Base-by-base conservation (phyloP, 1,139 yeast genomes). In the Lodderomyces theae region DNA sequence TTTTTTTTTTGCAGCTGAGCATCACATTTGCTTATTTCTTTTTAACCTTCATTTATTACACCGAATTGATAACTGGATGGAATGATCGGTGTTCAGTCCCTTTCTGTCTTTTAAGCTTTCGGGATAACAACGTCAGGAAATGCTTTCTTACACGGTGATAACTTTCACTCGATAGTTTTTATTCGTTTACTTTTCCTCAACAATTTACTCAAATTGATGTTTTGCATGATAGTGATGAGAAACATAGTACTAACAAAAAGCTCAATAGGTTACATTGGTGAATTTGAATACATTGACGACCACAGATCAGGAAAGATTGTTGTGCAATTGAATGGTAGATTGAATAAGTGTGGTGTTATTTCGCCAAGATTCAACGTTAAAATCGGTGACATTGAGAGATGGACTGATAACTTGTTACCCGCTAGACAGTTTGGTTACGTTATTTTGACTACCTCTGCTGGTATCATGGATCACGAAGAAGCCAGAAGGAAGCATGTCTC, bases 401-500 rank as follows among this genome's bases (percentile, higher is more conserved):
- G 97, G 97, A 89, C 96, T 59, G 95, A 82, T 71, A 89, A 88
- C 81, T 82, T 90, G 67, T 79, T 90, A 66, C 97, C 97, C 64
- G 95, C 97, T 53, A 88, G 97, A 85, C 97, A 90, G 75, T 90
- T 90, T 64, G 97, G 97, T 77, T 89, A 77, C 77, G 89, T 90
- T 64, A 86, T 90, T 69, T 82, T 90, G 66, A 90, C 98, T 71
- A 92, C 98, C 58, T 92, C 98, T 61, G 96, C 97, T 61, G 98
- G 98, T 76, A 92, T 92, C 61, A 89, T 92, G 96, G 97, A 92
- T 80, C 98, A 92, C 77, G 98, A 92, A 79, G 98, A 92, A 79
- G 98, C 98, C 61, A 89, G 97, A 83, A 86, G 97, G 83, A 92
- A 92, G 86, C 97, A 92, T 74, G 97, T 90, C 58, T 88, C 97